phyloP scores from a whole-genome alignment of 2,329 filamentous ascomycete species.

The Fonsecaea erecta region DNA sequence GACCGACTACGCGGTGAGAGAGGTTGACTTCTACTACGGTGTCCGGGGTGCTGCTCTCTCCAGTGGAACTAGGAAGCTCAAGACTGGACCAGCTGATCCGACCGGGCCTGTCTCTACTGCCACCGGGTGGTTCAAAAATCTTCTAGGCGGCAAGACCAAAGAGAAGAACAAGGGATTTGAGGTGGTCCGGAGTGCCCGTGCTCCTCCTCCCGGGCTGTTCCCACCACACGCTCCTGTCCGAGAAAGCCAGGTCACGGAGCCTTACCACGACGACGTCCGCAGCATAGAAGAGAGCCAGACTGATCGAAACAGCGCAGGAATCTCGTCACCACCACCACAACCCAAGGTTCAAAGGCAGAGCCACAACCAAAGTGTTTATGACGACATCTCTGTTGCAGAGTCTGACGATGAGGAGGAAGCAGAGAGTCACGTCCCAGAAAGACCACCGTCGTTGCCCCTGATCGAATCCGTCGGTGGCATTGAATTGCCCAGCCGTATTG shows the following conservation, averaged over 20 bases:
- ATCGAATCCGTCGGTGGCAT: conserved; percentile 65
- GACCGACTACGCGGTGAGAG: conserved; percentile 79
- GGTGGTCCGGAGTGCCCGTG: conserved; percentile 86
- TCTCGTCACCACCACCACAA: conserved; percentile 20
- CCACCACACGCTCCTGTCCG: conserved; percentile 39
- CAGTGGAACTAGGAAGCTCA: conserved; percentile 80
- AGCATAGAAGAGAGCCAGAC: conserved; percentile 33
- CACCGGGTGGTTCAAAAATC: conserved; percentile 80
- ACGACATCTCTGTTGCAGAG: conserved; percentile 20
- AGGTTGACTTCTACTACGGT: conserved; percentile 96
- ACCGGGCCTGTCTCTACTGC: conserved; percentile 89
- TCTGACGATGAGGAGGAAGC: conserved; percentile 30
- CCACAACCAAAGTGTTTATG: conserved; percentile 20
- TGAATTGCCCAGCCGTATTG: conserved; percentile 66
- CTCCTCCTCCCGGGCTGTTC: conserved; percentile 74
- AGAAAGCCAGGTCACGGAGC: conserved; percentile 64
- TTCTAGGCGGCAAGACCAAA: conserved; percentile 84
- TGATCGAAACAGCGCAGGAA: conserved; percentile 17
- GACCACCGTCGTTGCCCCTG: conserved; percentile 62
- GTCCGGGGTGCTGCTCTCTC: conserved; percentile 87
- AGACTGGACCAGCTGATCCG: conserved; percentile 92
- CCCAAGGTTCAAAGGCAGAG: conserved; percentile 4
- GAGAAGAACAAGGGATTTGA: conserved; percentile 97
- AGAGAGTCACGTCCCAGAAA: conserved; percentile 46
- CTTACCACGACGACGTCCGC: conserved; percentile 63